Conservation (phyloP, 2,329 filamentous ascomycete genomes). For the Talaromyces amestolkiae region DNA sequence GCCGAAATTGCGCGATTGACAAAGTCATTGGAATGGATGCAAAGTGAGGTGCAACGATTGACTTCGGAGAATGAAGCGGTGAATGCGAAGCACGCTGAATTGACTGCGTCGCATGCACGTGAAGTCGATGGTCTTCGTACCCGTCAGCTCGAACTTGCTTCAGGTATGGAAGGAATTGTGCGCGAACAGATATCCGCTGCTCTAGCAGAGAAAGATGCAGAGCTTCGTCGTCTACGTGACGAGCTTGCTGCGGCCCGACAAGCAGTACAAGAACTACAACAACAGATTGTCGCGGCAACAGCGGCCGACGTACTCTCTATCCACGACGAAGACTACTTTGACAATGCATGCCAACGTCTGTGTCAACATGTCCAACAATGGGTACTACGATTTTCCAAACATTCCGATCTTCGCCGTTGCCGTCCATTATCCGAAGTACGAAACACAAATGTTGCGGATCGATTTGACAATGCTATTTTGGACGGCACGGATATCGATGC, state of each 20-base stretch:
- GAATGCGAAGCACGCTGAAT: slow-evolving; percentile 70
- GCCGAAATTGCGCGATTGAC: slow-evolving; percentile 80
- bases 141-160: slow-evolving; percentile 61
- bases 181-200: slow-evolving; percentile 61
- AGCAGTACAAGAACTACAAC: slow-evolving; percentile 59
- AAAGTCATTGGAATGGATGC: slow-evolving; percentile 73
- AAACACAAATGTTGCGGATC: slow-evolving; percentile 89
- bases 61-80: slow-evolving; percentile 80
- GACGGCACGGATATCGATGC: slow-evolving; percentile 90
- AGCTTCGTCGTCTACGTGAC: slow-evolving; percentile 73
- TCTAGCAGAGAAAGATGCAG: slow-evolving; percentile 76
- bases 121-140: slow-evolving; percentile 68
- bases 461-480: slow-evolving; percentile 88
- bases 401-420: slow-evolving; percentile 87
- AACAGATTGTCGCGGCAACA: slow-evolving; percentile 57
- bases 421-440: slow-evolving; percentile 78
- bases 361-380: slow-evolving; percentile 96
- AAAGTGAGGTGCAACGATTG: slow-evolving; percentile 76
- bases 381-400: slow-evolving; percentile 97
- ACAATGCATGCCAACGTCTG: slow-evolving; percentile 86
- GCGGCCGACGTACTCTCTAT: slow-evolving; percentile 74
- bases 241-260: slow-evolving; percentile 72
- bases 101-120: slow-evolving; percentile 69
- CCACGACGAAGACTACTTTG: slow-evolving; percentile 91
- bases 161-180: slow-evolving; percentile 62